Evolutionary conservation across 1,139 yeast species (phyloP), one percentile per base, ranked within the genome.

Genomic region (Blastobotrys persicus): DNA sequence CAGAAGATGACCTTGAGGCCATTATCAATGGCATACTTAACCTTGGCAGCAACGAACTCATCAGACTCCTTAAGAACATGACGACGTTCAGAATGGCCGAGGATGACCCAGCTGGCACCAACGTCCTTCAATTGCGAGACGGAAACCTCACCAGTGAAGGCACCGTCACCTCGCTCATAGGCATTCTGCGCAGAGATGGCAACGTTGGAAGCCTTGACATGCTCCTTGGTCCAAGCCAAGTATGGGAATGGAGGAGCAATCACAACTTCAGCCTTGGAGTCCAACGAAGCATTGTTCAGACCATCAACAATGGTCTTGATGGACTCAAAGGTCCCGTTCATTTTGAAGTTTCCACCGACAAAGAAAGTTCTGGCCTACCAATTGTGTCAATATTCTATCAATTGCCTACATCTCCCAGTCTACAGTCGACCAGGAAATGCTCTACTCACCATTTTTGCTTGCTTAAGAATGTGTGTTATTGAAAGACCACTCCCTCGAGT

Each of bases 1-100:
- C 98, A 92, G 69, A 91, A 80, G 72, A 92, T 91, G 56, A 92
- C 98, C 60, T 82, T 80, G 55, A 91, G 74, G 60, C 96, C 97
- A 62, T 80, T 77, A 63, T 87, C 96, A 65, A 92, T 75, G 59
- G 98, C 97, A 66, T 84, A 88, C 76, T 86, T 87, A 71, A 95
- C 87, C 85, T 92, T 92, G 69, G 85, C 86, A 64, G 98, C 98
- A 64, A 94, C 76, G 66, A 88, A 80, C 70, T 88, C 95, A 72
- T 89, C 96, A 54, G 86, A 71, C 77, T 92, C 99, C 73, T 84
- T 80, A 77, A 88, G 80, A 69, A 88, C 78, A 62, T 95, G 84
- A 79, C 99, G 88, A 81, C 99, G 91, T 79, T 92, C 99, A 56
- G 97, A 88, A 83, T 92, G 99, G 64, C 99, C 99, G 61, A 94